Evolutionary conservation across 495 filamentous ascomycete species (phyloP).

Genomic region (Copromyces sp.): DNA sequence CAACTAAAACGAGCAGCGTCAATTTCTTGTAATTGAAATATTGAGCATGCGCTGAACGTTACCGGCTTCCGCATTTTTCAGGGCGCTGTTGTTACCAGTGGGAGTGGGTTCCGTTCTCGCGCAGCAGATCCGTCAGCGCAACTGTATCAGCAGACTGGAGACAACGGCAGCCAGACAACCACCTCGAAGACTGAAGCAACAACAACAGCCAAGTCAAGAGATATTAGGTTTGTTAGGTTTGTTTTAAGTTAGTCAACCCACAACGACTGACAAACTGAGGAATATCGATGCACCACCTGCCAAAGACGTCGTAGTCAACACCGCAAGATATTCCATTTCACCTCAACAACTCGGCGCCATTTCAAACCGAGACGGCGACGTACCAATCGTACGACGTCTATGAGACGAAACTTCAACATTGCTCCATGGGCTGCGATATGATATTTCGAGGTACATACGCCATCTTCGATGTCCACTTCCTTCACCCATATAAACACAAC

Average conservation of each 20-base stretch:
- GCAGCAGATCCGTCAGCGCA: not conserved
- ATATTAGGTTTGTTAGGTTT: not conserved
- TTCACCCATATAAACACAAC: not conserved
- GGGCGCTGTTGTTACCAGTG: not conserved
- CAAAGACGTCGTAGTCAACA: not conserved
- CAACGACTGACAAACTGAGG: not conserved
- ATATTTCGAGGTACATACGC: not conserved
- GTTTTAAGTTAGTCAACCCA: not conserved
- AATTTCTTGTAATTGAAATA: not conserved
- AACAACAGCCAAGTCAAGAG: not conserved
- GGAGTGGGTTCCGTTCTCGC: not conserved
- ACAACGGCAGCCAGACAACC: not conserved
- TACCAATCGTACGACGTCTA: not conserved
- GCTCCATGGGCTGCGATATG: not conserved
- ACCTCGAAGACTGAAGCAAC: not conserved
- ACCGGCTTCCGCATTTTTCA: not conserved
- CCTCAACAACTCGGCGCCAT: not conserved
- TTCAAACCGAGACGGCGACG: not conserved
- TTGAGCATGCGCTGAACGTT: not conserved
- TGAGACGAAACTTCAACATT: slow-evolving; percentile 1
- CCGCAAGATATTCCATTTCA: not conserved
- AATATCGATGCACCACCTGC: not conserved
- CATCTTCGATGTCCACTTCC: not conserved
- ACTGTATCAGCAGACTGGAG: slow-evolving; percentile 1
- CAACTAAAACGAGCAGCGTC: not conserved